Evolutionary conservation across 2,329 filamentous ascomycete genomes (phyloP).

Genomic region (Nigrospora osmanthi): DNA sequence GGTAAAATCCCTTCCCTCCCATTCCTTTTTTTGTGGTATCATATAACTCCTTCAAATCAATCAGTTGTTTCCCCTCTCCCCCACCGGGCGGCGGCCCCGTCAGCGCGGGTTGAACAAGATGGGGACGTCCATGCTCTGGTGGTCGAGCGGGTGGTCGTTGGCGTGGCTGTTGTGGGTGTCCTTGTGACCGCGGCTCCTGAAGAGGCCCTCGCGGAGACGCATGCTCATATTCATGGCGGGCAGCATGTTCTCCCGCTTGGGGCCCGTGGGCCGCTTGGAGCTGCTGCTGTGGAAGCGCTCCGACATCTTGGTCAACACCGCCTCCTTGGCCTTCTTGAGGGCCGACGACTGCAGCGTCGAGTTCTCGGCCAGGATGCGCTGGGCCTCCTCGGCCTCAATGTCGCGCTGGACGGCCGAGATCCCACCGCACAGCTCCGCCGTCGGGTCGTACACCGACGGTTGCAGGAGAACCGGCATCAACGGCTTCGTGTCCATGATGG

Average conservation of each 20-base stretch:
- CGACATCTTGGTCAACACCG: slow-evolving; percentile 47
- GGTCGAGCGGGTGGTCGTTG: slow-evolving; percentile 17
- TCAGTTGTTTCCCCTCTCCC: too few relatives aligned
- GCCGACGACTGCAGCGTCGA: slow-evolving; percentile 44
- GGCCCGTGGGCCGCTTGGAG: slow-evolving; percentile 9
- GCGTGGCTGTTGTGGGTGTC: slow-evolving; percentile 1
- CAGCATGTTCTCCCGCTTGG: slow-evolving; percentile 15
- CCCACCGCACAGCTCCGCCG: slow-evolving; percentile 29
- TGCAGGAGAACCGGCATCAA: slow-evolving; percentile 41
- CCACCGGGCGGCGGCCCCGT: neutral
- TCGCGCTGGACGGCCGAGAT: slow-evolving; percentile 52
- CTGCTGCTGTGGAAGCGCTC: slow-evolving; percentile 34
- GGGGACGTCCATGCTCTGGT: slow-evolving; percentile 47
- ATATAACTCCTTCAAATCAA: too few relatives aligned
- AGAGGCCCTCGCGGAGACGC: slow-evolving; percentile 33
- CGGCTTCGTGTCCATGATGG: slow-evolving; percentile 39
- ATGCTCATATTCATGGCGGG: slow-evolving; percentile 24
- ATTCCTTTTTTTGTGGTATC: too few relatives aligned
- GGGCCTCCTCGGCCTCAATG: slow-evolving; percentile 46
- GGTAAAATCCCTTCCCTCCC: too few relatives aligned
- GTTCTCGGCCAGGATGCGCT: slow-evolving; percentile 50
- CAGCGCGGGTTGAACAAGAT: slow-evolving; percentile 48
- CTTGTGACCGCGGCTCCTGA: slow-evolving; percentile 17
- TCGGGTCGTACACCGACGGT: slow-evolving; percentile 49
- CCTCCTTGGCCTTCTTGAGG: slow-evolving; percentile 50